Evolutionary conservation across 768 basidiomycete species (phyloP).

Genomic region (Tricholoma matsutake): DNA sequence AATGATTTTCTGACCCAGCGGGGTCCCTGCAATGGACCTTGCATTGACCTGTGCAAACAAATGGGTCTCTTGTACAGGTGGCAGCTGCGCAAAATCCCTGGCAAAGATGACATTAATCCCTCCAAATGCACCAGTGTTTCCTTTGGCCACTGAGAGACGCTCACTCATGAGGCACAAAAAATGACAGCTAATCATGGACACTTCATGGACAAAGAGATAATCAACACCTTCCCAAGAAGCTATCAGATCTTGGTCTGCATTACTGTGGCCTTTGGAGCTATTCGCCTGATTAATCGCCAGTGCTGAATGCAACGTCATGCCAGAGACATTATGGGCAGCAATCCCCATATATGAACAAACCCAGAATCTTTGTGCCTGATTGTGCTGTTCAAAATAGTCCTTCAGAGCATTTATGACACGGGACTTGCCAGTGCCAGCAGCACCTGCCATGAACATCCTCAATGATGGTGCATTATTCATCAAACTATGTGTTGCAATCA

Average conservation of each 20-base stretch:
- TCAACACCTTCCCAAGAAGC: slow-evolving; percentile 39
- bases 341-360: too few relatives aligned
- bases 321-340: slow-evolving; percentile 36
- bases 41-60: slow-evolving; percentile 20
- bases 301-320: slow-evolving; percentile 38
- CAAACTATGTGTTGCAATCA: slow-evolving; percentile 15
- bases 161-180: slow-evolving; percentile 30
- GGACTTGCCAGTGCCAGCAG: slow-evolving; percentile 44
- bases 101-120: too few relatives aligned
- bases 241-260: slow-evolving; percentile 4
- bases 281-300: slow-evolving; percentile 13
- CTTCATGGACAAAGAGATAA: too few relatives aligned
- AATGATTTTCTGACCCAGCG: slow-evolving; percentile 15
- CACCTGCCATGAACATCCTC: slow-evolving; percentile 33
- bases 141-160: slow-evolving; percentile 31
- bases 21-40: neutral
- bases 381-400: slow-evolving; percentile 24
- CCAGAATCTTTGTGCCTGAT: slow-evolving; percentile 23
- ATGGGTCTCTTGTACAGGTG: slow-evolving; percentile 29
- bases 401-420: slow-evolving; percentile 33
- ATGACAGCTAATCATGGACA: slow-evolving; percentile 37
- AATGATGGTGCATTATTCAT: slow-evolving; percentile 7
- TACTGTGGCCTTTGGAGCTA: neutral
- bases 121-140: slow-evolving; percentile 25
- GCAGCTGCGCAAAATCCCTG: slow-evolving; percentile 40